Conservation (phyloP, 192 early-diverging fungal genomes). For the Coemansia sp. region DNA sequence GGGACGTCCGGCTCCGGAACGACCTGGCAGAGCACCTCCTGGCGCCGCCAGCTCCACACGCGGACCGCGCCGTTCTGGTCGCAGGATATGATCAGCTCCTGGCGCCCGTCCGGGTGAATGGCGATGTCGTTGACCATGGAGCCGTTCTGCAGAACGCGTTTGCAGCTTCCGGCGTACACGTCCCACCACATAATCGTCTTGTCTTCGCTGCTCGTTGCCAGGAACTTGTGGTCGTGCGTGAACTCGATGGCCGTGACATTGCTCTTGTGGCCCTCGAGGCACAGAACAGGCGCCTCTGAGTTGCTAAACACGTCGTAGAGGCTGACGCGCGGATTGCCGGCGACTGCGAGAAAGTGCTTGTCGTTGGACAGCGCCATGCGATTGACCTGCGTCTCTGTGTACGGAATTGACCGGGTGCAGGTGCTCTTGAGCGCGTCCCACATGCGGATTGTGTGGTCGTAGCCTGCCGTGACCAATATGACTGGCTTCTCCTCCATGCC, state of each 20-base stretch:
- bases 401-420: conserved; percentile 50
- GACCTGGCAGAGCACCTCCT: conserved; percentile 40
- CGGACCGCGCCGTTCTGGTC: conserved; percentile 48
- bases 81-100: conserved; percentile 47
- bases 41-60: conserved; percentile 40
- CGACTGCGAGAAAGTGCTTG: conserved; percentile 52
- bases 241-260: conserved; percentile 54
- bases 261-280: conserved; percentile 48
- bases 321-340: conserved; percentile 48
- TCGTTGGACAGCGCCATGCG: conserved; percentile 52
- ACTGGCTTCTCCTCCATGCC: conserved; percentile 48
- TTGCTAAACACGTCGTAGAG: conserved; percentile 51
- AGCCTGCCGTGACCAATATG: conserved; percentile 49
- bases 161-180: conserved; percentile 43
- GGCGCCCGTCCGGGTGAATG: conserved; percentile 45
- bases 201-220: conserved; percentile 53
- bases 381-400: conserved; percentile 53
- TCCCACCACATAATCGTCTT: conserved; percentile 53
- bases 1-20: conserved; percentile 39
- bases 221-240: conserved; percentile 46
- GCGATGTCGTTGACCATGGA: conserved; percentile 50
- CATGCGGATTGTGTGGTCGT: conserved; percentile 55
- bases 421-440: conserved; percentile 55
- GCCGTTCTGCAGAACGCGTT: conserved; percentile 39
- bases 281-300: conserved; percentile 42